Base-by-base conservation (phyloP, 371 early-diverging fungal genomes). In the Sporodiniella umbellata region DNA sequence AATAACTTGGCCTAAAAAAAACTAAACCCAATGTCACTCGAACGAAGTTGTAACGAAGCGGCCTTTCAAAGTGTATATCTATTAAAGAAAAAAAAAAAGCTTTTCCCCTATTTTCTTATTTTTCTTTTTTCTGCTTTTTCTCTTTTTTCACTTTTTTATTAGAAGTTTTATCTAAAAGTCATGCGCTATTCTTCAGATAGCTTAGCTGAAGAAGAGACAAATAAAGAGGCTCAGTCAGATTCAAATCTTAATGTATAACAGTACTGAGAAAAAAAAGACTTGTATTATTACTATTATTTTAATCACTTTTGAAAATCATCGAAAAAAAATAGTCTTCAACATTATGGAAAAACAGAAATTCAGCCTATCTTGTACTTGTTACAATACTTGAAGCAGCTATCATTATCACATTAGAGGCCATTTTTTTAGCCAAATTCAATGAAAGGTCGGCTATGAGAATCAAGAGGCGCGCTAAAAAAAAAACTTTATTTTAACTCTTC, bases 401-500 rank as follows among this genome's bases (percentile, higher is more conserved):
- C 1, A 82, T 89, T 40, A 86, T 89, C 48, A 69, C 70, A 21
- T 60, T 89, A 33, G 86, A 89, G 60, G 62, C 81, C 8, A 64
- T 81, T 26, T 70, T 87, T 48, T 81, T 81, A 33, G 72, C 66
- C n/a, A 65, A 77, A 17, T 85, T 78, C 39, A 28, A 39, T 57
- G 61, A 33, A 37, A 66, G 42, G 63, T 72, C 7, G 21, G 15
- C 2, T 5, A 7, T 58, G 25, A 25, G 24, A 26, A 26, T 26
- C 6, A 26, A 33, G 12, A 28, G 46, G 11, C 28, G 22, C n/a
- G n/a, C n/a, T n/a, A n/a, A n/a, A n/a, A n/a, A n/a, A n/a, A n/a
- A n/a, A n/a, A n/a, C n/a, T n/a, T n/a, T n/a, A n/a, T n/a, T n/a
- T n/a, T n/a, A n/a, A n/a, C n/a, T n/a, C 14, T 24, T 15, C 6